Base-by-base conservation (phyloP, 2,329 filamentous ascomycete species). In the Lachnellula subtilissima region DNA sequence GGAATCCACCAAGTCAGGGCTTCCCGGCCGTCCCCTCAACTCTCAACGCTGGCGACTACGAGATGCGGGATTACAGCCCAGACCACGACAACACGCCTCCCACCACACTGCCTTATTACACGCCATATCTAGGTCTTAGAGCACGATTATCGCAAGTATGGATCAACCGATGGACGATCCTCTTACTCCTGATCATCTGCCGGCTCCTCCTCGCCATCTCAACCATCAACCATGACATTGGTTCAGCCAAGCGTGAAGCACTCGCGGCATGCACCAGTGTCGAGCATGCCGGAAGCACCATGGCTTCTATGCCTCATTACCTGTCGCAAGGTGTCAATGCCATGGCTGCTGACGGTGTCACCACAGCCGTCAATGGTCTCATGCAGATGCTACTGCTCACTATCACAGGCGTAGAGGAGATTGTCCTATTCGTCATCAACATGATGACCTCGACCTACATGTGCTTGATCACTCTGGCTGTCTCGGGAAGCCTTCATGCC, bases 251-350 rank as follows among this genome's bases (percentile, higher is more conserved):
- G 71, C 73, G 76, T 54, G 86, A 96, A 77, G 93, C 94, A 23
- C 81, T 96, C 52, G 87, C 89, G 52, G 91, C 93, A 61, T 99
- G 94, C 73, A 91, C 86, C 56, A 88, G 89, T 71, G 93, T 97
- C 48, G 93, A 99, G 75, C 90, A 90, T 64, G 84, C 96, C 64
- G 94, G 93, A 61, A 97, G 91, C 70, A 83, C 91, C 58, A 93
- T 99, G 90, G 94, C 93, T 40, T 97, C 94, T 39, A 96, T 97
- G 91, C 94, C 94, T 55, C 88, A 97, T 73, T 97, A 96, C 74
- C 86, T 97, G 70, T 89, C 92, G 2, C 78, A 82, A 51, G 94
- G 94, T 53, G 86, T 97, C 70, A 99, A 99, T 74, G 83, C 90
- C 57, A 76, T 97, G 64, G 88, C 90, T 7, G 89, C 91, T 35